These are phyloP conservation scores for Breynia disticha DNA, from an alignment of 441 rosid species.

Conservation along the genomic window DNA sequence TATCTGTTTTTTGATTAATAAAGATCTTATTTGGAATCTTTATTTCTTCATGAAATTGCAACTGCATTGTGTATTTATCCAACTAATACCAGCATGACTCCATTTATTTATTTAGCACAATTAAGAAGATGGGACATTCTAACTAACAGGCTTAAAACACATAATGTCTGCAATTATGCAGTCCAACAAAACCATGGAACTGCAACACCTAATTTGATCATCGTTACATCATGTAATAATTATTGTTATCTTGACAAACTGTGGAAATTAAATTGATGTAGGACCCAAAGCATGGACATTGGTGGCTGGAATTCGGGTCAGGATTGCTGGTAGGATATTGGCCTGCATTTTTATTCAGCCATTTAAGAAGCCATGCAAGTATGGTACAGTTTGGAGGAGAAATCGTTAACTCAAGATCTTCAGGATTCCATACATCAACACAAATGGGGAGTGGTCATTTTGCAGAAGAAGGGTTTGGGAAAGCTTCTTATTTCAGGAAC, in stretches of 20 bases:
- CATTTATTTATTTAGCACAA: no score
- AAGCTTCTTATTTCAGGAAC: constrained; percentile 82
- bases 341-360: constrained; percentile 78
- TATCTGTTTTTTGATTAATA: no score
- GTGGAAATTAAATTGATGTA: constrained; percentile 11
- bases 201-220: no score
- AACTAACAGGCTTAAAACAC: not conserved
- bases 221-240: no score
- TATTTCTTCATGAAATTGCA: no score
- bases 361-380: constrained; percentile 73
- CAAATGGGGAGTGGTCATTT: constrained; percentile 98
- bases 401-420: constrained; percentile 56
- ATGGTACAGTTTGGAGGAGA: constrained; percentile 97
- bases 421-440: constrained; percentile 71
- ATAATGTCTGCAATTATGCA: constrained; percentile 6
- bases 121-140: constrained; percentile 5
- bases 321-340: constrained; percentile 91
- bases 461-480: constrained; percentile 61
- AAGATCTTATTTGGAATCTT: no score
- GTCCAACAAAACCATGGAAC: constrained; percentile 1
- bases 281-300: constrained; percentile 98
- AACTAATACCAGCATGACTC: no score
- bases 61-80: no score
- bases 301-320: constrained; percentile 97
- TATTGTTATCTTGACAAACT: no score